Percentiles rank a stretch among this genome's conserved stretches.
Evolutionary conservation across 768 basidiomycete species (phyloP).

Genomic region (Lanmaoa pseudosensibilis): DNA sequence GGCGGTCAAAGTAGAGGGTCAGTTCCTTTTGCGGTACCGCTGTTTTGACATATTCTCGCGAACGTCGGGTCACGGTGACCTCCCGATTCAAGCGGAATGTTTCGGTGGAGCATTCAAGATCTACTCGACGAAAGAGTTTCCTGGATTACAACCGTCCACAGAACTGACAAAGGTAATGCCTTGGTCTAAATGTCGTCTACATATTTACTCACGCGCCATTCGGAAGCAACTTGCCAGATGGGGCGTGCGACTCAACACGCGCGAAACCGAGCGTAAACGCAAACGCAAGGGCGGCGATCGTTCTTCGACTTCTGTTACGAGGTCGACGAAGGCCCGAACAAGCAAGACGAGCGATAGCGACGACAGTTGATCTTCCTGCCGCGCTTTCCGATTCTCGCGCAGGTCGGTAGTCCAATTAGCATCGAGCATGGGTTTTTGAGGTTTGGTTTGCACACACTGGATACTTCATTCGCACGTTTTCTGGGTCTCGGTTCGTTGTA

Average conservation of each 20-base stretch:
- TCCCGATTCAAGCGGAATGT: conserved; percentile 59
- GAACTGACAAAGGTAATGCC: conserved; percentile 58
- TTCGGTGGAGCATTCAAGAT: conserved; percentile 68
- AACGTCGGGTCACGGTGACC: conserved; percentile 28
- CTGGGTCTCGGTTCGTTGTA: conserved; percentile 15
- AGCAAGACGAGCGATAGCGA: conserved; percentile 28
- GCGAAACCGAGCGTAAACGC: conserved; percentile 37
- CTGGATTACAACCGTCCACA: conserved; percentile 66
- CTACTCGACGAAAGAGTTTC: conserved; percentile 75
- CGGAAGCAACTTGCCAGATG: conserved; percentile 35
- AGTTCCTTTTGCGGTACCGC: conserved; percentile 70
- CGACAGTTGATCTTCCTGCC: conserved; percentile 12
- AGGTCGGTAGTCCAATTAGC: not conserved
- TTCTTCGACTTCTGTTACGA: conserved; percentile 3
- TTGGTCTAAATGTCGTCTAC: not conserved
- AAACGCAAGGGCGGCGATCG: conserved; percentile 29
- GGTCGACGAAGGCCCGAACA: conserved; percentile 1
- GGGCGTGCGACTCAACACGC: conserved; percentile 38
- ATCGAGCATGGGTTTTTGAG: not conserved
- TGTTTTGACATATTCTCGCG: conserved; percentile 59
- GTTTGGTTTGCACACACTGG: conserved; percentile 8
- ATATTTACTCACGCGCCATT: conserved; percentile 2
- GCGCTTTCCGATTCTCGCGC: not conserved
- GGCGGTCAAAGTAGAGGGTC: conserved; percentile 65
- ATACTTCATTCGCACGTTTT: conserved; percentile 6